Conservation (phyloP, 73 alveolate genomes). For the Blepharisma stoltei region DNA sequence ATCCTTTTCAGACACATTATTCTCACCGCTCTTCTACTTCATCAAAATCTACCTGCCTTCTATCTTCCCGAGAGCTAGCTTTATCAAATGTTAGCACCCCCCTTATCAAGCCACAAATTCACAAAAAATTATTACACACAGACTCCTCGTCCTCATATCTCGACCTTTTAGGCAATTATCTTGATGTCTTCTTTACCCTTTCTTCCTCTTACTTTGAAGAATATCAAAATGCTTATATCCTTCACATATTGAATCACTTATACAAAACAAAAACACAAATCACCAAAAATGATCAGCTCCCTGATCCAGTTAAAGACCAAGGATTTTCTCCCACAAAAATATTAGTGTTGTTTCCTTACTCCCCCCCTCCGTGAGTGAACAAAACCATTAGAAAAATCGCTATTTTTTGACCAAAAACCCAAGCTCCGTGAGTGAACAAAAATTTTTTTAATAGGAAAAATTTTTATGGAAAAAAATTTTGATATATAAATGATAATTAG, state of each 20-base stretch:
- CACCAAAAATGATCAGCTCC: not conserved
- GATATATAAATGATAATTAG: too few relatives aligned
- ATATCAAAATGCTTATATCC: not conserved
- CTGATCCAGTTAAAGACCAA: slow-evolving; percentile 6
- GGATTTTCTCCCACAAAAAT: not conserved
- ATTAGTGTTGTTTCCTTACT: not conserved
- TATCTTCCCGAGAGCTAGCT: too few relatives aligned
- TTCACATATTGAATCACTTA: slow-evolving; percentile 1
- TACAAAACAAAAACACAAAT: not conserved
- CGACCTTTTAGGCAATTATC: not conserved
- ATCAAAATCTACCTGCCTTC: too few relatives aligned
- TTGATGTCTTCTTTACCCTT: not conserved
- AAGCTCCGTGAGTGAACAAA: too few relatives aligned
- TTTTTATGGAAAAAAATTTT: too few relatives aligned
- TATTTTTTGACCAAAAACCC: too few relatives aligned
- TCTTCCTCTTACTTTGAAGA: not conserved
- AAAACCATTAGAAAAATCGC: too few relatives aligned
- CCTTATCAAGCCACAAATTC: not conserved
- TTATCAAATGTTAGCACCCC: too few relatives aligned
- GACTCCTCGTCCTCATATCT: not conserved
- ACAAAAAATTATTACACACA: not conserved
- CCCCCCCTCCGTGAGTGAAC: too few relatives aligned
- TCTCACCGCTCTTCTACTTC: too few relatives aligned
- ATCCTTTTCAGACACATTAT: too few relatives aligned
- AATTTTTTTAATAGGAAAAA: too few relatives aligned